Conservation (phyloP, 352 stramenopile genomes). For the Phytopythium vexans region DNA sequence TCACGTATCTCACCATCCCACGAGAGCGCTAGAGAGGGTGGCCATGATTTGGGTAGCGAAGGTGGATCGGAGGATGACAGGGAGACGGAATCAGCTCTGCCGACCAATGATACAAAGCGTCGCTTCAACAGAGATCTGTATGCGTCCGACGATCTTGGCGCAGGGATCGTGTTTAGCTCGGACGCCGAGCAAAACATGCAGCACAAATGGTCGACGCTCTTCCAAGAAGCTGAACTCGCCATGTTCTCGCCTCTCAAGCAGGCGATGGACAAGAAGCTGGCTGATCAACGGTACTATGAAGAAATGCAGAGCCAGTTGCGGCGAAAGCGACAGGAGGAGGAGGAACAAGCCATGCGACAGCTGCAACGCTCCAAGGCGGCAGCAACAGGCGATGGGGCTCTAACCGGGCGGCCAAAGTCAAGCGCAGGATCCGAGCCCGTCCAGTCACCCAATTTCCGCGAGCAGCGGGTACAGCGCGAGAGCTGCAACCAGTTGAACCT, state of each 20-base stretch:
- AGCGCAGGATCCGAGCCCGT: neutral
- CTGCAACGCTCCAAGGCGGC: constrained; percentile 25
- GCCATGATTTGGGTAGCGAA: neutral
- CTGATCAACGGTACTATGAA: constrained; percentile 35
- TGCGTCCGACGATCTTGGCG: constrained; percentile 25
- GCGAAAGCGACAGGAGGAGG: constrained; percentile 63
- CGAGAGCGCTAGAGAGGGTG: neutral
- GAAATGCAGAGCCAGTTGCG: constrained; percentile 50
- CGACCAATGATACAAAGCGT: constrained; percentile 1
- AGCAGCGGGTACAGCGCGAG: constrained; percentile 50
- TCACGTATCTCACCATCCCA: neutral
- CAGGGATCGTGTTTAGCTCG: constrained; percentile 45
- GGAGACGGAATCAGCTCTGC: neutral
- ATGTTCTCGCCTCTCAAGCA: constrained; percentile 57
- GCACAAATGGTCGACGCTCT: constrained; percentile 61
- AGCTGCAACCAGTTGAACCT: constrained; percentile 43
- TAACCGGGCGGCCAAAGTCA: too few species aligned
- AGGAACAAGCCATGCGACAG: constrained; percentile 39
- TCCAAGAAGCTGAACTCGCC: constrained; percentile 40
- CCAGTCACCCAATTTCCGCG: constrained; percentile 33
- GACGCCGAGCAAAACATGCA: constrained; percentile 48
- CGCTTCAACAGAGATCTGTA: constrained; percentile 10
- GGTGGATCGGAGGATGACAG: neutral
- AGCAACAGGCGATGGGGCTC: constrained; percentile 1
- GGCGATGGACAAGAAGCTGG: constrained; percentile 37